Percentiles rank a stretch among this genome's conserved stretches.
These are phyloP conservation scores for Cordyceps pruinosa DNA, from an alignment of 2,329 filamentous ascomycete species.

Conservation along the genomic window DNA sequence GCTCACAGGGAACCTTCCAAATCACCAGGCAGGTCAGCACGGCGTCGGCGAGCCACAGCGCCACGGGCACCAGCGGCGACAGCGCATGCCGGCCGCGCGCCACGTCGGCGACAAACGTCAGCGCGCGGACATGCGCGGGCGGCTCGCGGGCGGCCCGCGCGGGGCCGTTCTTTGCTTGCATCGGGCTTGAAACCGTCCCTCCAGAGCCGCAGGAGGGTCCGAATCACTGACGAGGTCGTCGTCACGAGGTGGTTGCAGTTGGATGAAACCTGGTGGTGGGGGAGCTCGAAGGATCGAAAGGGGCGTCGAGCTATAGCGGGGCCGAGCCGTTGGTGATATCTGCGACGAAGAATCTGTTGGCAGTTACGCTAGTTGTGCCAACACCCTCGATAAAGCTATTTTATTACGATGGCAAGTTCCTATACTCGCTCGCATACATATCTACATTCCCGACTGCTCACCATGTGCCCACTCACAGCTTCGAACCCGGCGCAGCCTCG, in stretches of 20 bases:
- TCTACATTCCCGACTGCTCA: no score
- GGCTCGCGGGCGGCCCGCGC: conserved; percentile 11
- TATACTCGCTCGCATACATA: no score
- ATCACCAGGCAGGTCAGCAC: conserved; percentile 68
- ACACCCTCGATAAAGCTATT: no score
- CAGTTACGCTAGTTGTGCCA: no score
- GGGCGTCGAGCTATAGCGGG: conserved; percentile 6
- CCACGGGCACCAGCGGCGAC: conserved; percentile 45
- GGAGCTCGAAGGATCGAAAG: conserved; percentile 8
- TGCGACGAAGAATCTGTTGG: no score
- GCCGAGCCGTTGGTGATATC: no score
- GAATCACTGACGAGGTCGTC: background rate
- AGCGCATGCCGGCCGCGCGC: conserved; percentile 43
- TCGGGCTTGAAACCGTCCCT: background rate
- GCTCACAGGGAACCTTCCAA: conserved; percentile 74
- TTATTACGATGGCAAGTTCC: no score
- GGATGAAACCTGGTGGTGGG: background rate
- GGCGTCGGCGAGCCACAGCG: conserved; percentile 64
- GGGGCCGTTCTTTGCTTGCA: conserved; percentile 8
- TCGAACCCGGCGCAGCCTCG: background rate
- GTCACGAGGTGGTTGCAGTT: background rate
- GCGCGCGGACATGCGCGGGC: conserved; percentile 21
- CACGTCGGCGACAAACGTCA: conserved; percentile 34
- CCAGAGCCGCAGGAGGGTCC: no score
- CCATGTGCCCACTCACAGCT: conserved; percentile 5